A percentile compares a stretch with the other conserved stretches of the same genome.
phyloP scores from a whole-genome alignment of 2,329 filamentous ascomycete species.

The Pseudocercospora fuligena region DNA sequence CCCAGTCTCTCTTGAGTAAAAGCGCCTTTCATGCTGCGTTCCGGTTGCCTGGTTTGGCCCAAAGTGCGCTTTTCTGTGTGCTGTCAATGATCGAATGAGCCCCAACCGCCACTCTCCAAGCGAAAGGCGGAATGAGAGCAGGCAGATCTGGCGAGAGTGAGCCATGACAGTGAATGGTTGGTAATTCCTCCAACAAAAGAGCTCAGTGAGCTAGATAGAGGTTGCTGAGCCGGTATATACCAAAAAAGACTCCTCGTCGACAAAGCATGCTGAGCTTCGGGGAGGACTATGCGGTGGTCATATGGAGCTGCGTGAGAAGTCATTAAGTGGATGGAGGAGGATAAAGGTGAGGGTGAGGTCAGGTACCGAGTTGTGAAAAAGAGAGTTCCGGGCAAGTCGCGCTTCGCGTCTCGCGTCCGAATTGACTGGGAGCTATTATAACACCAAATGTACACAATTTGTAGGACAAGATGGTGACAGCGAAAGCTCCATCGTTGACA shows the following conservation, averaged over 20 bases:
- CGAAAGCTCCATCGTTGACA: conserved; percentile 7
- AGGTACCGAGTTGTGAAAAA: not conserved
- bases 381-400: too few relatives aligned
- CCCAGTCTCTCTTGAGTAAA: too few relatives aligned
- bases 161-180: not conserved
- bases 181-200: not conserved
- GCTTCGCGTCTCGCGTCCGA: not conserved
- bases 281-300: too few relatives aligned
- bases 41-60: not conserved
- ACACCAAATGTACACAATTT: not conserved
- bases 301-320: too few relatives aligned
- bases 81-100: not conserved
- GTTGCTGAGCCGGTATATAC: too few relatives aligned
- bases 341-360: not conserved
- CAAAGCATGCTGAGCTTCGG: too few relatives aligned
- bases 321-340: too few relatives aligned
- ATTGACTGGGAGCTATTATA: not conserved
- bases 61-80: not conserved
- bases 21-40: too few relatives aligned
- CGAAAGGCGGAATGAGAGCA: not conserved
- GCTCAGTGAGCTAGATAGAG: too few relatives aligned
- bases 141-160: not conserved
- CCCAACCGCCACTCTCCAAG: not conserved
- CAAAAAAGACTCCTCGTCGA: too few relatives aligned
- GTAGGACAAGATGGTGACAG: not conserved